Evolutionary conservation across 805 yeast genomes (phyloP).

Genomic region (Nakazawaea siamensis): DNA sequence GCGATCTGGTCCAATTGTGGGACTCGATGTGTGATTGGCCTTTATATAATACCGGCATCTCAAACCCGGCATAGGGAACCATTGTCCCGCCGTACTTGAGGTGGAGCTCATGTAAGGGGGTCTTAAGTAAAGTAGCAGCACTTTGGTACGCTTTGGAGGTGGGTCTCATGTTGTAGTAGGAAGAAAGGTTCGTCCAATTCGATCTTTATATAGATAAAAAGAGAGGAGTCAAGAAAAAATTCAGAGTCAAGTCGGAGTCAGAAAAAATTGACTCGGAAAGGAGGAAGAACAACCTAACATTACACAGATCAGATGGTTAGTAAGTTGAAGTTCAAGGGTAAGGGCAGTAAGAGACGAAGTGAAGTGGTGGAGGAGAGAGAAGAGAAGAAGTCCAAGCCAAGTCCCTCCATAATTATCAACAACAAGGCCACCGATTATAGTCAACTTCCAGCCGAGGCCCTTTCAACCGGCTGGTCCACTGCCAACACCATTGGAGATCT

Average conservation of each 20-base stretch:
- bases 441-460: conserved; percentile 12
- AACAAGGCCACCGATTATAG: conserved; percentile 13
- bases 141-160: too few relatives aligned
- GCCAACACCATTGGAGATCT: conserved; percentile 15
- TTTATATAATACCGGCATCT: conserved; percentile 87
- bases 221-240: neutral
- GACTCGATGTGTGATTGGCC: conserved; percentile 87
- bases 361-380: conserved; percentile 5
- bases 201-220: too few relatives aligned
- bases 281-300: too few relatives aligned
- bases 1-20: conserved; percentile 85
- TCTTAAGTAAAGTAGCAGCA: conserved; percentile 27
- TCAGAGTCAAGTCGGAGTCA: too few relatives aligned
- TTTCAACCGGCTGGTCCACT: conserved; percentile 24
- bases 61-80: conserved; percentile 95
- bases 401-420: conserved; percentile 19
- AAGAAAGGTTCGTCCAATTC: too few relatives aligned
- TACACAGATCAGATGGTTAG: conserved; percentile 26
- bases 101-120: conserved; percentile 81
- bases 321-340: conserved; percentile 24
- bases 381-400: conserved; percentile 10
- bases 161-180: too few relatives aligned
- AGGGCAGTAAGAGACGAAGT: conserved; percentile 17
- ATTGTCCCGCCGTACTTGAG: conserved; percentile 74
- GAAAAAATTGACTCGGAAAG: too few relatives aligned